phyloP scores from a whole-genome alignment of 2,329 filamentous ascomycete genomes.

The Colletotrichum endophyticum region DNA sequence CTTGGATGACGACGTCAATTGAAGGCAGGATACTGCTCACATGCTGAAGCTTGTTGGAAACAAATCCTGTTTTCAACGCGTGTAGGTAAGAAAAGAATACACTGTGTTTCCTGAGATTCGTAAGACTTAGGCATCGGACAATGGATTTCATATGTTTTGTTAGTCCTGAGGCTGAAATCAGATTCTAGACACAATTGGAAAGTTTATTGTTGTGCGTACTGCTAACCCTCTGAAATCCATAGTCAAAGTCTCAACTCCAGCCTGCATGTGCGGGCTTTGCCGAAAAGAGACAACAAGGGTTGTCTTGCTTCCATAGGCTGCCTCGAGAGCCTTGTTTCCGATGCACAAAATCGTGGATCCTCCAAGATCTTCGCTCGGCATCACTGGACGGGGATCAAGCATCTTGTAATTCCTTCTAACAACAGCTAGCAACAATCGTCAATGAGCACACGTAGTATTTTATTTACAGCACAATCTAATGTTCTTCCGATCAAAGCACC shows the following conservation, averaged over 20 bases:
- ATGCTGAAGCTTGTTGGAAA: fast-evolving
- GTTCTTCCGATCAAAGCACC: background rate
- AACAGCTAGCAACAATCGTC: background rate
- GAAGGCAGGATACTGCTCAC: background rate
- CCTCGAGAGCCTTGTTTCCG: background rate
- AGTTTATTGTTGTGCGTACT: background rate
- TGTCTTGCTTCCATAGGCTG: background rate
- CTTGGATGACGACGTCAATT: background rate
- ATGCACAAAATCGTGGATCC: background rate
- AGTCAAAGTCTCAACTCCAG: background rate
- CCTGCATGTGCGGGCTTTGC: background rate
- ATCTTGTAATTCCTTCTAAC: background rate
- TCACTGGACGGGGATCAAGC: background rate
- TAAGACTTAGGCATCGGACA: background rate
- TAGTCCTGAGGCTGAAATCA: background rate
- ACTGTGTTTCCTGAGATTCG: too few species aligned
- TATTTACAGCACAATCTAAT: background rate
- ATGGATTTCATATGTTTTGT: fast-evolving
- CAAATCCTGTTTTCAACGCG: background rate
- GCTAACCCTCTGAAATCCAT: background rate
- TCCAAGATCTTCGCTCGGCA: background rate
- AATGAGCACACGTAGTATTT: background rate
- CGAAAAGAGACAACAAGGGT: background rate
- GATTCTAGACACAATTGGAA: background rate
- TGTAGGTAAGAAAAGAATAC: background rate